Evolutionary conservation across 306 rosid species (phyloP).

Genomic region (Malus asiatica): DNA sequence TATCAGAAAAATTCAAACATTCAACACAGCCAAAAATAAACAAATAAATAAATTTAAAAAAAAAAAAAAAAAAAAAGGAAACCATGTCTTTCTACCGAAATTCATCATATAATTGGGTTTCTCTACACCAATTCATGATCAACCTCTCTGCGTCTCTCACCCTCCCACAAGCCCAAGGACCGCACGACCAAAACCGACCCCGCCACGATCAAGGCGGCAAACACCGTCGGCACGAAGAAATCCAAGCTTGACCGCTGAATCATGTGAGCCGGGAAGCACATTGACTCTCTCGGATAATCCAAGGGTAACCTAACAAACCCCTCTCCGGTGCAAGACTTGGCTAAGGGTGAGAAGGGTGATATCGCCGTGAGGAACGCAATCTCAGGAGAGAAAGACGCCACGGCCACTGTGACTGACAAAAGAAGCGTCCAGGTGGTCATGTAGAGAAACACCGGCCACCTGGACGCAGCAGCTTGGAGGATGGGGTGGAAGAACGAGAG

Average conservation of each 20-base stretch:
- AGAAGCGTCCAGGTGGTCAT: slow-evolving; percentile 47
- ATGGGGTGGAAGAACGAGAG: slow-evolving; percentile 20
- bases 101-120: too few relatives aligned
- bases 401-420: slow-evolving; percentile 31
- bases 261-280: slow-evolving; percentile 48
- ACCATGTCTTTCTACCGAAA: too few relatives aligned
- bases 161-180: slow-evolving; percentile 22
- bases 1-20: background rate
- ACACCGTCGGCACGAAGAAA: slow-evolving; percentile 65
- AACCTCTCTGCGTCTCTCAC: background rate
- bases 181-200: slow-evolving; percentile 54
- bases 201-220: slow-evolving; percentile 54
- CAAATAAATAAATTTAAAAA: too few relatives aligned
- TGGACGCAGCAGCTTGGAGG: slow-evolving; percentile 14
- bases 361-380: slow-evolving; percentile 37
- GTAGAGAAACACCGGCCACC: slow-evolving; percentile 5
- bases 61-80: too few relatives aligned
- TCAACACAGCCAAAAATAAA: background rate
- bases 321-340: slow-evolving; percentile 24
- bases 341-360: slow-evolving; percentile 35
- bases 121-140: background rate
- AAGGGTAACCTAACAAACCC: slow-evolving; percentile 46
- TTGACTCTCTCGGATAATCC: slow-evolving; percentile 47
- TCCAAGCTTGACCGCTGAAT: slow-evolving; percentile 44
- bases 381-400: slow-evolving; percentile 46